A percentile compares a stretch with the other conserved stretches of the same genome.
Evolutionary conservation across 2,329 filamentous ascomycete species (phyloP).

Genomic region (Metarhizium humberi): DNA sequence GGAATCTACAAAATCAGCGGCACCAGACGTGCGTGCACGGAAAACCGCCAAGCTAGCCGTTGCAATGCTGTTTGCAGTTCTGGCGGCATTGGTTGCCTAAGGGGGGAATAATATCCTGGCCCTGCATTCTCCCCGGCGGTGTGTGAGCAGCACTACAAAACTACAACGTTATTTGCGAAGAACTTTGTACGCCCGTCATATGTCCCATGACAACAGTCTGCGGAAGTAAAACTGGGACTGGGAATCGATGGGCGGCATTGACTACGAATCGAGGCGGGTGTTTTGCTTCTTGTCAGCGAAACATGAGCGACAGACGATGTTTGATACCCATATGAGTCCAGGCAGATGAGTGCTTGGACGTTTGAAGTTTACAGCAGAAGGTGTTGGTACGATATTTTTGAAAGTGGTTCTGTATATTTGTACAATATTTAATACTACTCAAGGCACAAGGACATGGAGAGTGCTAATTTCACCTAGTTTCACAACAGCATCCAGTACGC

Average conservation of each 20-base stretch:
- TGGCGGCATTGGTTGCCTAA: slow-evolving; percentile 2
- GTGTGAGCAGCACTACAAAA: neutral
- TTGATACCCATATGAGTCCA: neutral
- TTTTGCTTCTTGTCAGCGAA: neutral
- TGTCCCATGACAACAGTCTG: no score
- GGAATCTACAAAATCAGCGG: slow-evolving; percentile 6
- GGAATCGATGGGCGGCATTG: neutral
- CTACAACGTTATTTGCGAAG: no score
- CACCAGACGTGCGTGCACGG: neutral
- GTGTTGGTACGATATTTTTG: neutral
- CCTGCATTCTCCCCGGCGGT: neutral
- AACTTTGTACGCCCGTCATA: no score
- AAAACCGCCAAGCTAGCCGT: slow-evolving; percentile 1
- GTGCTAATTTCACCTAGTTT: no score
- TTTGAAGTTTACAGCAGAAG: neutral
- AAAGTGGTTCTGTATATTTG: no score
- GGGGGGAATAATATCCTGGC: neutral
- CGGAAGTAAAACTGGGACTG: neutral
- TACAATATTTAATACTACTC: no score
- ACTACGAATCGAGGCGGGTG: neutral
- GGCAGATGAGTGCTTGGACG: neutral
- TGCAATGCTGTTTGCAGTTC: neutral
- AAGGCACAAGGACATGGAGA: no score
- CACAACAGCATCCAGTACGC: no score
- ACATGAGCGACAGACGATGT: neutral